Evolutionary conservation across 1,284 basidiomycete genomes (phyloP).

Genomic region (Caloboletus firmus): DNA sequence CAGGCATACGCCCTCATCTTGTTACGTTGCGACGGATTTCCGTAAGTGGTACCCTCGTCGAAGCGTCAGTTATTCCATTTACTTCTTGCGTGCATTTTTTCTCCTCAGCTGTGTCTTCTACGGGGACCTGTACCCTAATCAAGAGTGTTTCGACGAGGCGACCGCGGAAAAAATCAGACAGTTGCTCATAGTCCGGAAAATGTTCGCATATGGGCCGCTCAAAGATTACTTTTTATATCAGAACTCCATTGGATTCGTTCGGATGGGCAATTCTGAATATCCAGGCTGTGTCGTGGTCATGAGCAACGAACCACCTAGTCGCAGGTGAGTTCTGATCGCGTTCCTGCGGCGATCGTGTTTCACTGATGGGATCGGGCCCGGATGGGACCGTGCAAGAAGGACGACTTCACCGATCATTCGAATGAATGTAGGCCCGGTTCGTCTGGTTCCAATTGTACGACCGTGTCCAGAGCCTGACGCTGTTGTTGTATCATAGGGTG

Average conservation of each 20-base stretch:
- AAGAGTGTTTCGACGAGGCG: slow-evolving; percentile 60
- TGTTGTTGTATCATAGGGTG: slow-evolving; percentile 24
- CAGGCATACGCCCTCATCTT: slow-evolving; percentile 89
- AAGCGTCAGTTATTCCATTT: neutral
- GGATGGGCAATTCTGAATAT: slow-evolving; percentile 52
- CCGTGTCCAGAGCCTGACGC: neutral
- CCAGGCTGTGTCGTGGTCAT: slow-evolving; percentile 65
- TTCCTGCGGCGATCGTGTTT: slow-evolving; percentile 25
- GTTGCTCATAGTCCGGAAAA: slow-evolving; percentile 60
- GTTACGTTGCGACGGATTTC: slow-evolving; percentile 81
- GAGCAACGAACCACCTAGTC: slow-evolving; percentile 48
- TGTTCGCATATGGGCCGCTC: slow-evolving; percentile 61
- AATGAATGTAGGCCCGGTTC: slow-evolving; percentile 63
- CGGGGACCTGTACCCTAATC: slow-evolving; percentile 80
- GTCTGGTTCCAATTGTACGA: slow-evolving; percentile 25
- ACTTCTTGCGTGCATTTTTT: neutral
- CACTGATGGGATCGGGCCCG: neutral
- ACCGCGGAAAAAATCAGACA: slow-evolving; percentile 49
- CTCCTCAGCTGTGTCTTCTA: slow-evolving; percentile 81
- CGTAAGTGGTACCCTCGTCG: slow-evolving; percentile 50
- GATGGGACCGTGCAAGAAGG: slow-evolving; percentile 17
- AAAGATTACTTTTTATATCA: slow-evolving; percentile 57
- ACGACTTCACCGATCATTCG: slow-evolving; percentile 45
- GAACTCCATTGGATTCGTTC: slow-evolving; percentile 75
- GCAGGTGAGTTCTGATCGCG: slow-evolving; percentile 13